Evolutionary conservation across 306 rosid genomes (phyloP).

Genomic region (Inga leiocalycina): DNA sequence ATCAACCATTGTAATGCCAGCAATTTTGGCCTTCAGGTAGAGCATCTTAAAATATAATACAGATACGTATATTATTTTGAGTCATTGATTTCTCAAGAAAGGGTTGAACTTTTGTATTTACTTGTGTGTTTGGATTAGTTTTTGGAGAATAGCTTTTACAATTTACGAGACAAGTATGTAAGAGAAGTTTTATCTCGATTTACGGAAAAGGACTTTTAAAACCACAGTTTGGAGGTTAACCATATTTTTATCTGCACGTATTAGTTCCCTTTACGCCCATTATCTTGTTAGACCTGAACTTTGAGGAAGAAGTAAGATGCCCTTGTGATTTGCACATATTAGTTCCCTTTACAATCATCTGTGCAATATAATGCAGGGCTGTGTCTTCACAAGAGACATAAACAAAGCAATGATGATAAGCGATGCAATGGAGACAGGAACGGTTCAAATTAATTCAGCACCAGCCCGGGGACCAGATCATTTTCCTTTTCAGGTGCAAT

Average conservation of each 20-base stretch:
- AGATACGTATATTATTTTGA: not conserved
- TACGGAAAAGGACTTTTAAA: no score
- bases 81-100: not conserved
- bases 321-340: not conserved
- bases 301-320: not conserved
- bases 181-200: no score
- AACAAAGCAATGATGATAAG: constrained; percentile 84
- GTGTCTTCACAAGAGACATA: constrained; percentile 79
- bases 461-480: constrained; percentile 94
- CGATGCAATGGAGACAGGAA: constrained; percentile 88
- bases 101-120: not conserved
- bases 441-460: constrained; percentile 87
- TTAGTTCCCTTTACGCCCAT: not conserved
- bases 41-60: not conserved
- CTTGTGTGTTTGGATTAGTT: no score
- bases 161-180: no score
- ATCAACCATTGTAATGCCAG: constrained; percentile 91
- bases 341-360: not conserved
- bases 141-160: no score
- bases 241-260: not conserved
- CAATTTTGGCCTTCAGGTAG: constrained; percentile 92
- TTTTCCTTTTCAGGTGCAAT: constrained; percentile 81
- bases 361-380: constrained; percentile 53
- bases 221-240: no score
- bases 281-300: not conserved